Base-by-base conservation (phyloP, 2,329 filamentous ascomycete species). In the Verticillium albo-atrum region DNA sequence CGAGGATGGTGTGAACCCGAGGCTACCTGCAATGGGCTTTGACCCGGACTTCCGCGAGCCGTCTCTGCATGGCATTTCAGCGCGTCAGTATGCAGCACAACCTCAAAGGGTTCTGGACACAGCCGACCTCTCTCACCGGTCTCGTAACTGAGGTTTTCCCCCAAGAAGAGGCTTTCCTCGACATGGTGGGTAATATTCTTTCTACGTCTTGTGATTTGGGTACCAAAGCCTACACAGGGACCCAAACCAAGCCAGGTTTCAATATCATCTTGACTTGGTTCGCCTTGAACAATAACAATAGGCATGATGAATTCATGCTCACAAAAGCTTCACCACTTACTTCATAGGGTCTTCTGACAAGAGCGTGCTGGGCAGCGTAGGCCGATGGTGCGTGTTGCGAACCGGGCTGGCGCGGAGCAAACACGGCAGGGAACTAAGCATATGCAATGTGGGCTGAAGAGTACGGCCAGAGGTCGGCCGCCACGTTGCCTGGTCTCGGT, bases 381-480 rank as follows among this genome's bases (percentile, higher is more conserved):
- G 42, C 25, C n/a, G 4, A 23, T 12, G 42, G 7, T 23, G 42
- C 20, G n/a, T 34, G 5, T 34, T 28, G 17, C n/a, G 4, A 23
- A 14, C n/a, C 15, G 28, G 25, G 15, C 26, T 54, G 10, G 30
- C n/a, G 30, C 7, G 52, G 6, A 23, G 27, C 34, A 47, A 37
- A 47, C 17, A 15, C 37, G 35, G 35, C 53, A 47, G 47, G 57
- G n/a, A 15, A 20, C 30, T 26, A 28, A 20, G n/a, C 34, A 52
- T 47, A 61, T 64, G 63, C 58, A 64, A 57, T 54, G 60, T 56
- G 58, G 60, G 56, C 58, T 58, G 55, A 28, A 30, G 53, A 54
- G 25, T 54, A 61, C 53, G 62, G 62, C 63, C 63, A 65, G 63
- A 61, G 58, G 63, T 55, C 53, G 62, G 60, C 25, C 57, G 63